Evolutionary conservation across 768 basidiomycete species (phyloP).

Genomic region (Boletus pseudo-olivaceus): DNA sequence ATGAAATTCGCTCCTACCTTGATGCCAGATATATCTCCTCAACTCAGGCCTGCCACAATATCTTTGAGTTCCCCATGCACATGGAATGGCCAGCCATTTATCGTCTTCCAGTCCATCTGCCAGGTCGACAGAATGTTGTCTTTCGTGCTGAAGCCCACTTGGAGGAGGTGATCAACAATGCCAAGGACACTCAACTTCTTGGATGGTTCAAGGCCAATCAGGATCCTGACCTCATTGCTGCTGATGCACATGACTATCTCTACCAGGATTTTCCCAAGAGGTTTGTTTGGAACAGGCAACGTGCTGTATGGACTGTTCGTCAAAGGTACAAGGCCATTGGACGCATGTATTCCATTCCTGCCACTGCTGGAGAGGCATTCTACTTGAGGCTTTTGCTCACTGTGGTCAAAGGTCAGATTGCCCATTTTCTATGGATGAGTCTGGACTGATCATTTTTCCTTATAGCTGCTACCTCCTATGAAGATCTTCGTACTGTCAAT

Average conservation of each 20-base stretch:
- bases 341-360: conserved; percentile 9
- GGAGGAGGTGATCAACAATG: background rate
- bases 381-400: conserved; percentile 41
- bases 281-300: conserved; percentile 26
- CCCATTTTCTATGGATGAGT: no score
- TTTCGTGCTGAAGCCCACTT: background rate
- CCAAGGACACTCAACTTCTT: background rate
- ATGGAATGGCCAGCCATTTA: background rate
- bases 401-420: conserved; percentile 22
- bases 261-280: conserved; percentile 35
- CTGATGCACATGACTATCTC: conserved; percentile 13
- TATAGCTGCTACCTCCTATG: conserved; percentile 3
- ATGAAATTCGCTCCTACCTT: background rate
- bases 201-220: background rate
- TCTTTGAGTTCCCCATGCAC: background rate
- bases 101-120: background rate
- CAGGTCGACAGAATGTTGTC: background rate
- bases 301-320: conserved; percentile 25
- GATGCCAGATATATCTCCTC: background rate
- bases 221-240: background rate
- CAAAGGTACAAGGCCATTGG: conserved; percentile 21
- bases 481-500: conserved; percentile 3
- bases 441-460: no score
- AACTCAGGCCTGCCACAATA: background rate
- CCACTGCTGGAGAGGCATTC: conserved; percentile 35